Evolutionary conservation across 768 basidiomycete species (phyloP).

Genomic region (Termitomyces titanicus): DNA sequence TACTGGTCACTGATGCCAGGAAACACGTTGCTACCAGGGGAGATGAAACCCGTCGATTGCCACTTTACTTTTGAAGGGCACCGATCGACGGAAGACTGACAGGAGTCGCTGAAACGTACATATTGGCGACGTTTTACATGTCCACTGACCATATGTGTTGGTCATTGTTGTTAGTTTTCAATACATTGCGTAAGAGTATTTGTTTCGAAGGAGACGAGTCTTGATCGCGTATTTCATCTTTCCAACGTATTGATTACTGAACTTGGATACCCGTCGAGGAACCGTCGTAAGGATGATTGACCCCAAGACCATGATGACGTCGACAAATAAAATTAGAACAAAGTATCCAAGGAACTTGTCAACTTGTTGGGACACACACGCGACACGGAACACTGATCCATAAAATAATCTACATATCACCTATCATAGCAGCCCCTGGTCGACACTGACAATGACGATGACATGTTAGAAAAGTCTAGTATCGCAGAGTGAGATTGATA

Average conservation of each 20-base stretch:
- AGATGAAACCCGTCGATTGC: conserved; percentile 3
- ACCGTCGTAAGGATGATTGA: neutral
- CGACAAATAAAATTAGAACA: neutral
- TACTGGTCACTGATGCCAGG: neutral
- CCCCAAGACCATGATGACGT: neutral
- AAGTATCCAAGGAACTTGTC: neutral
- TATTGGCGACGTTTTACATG: neutral
- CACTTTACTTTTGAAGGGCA: neutral
- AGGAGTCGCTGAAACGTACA: neutral
- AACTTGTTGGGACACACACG: neutral
- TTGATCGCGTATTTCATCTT: neutral
- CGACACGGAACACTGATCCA: conserved; percentile 8
- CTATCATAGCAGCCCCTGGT: neutral
- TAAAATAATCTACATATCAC: neutral
- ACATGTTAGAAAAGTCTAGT: neutral
- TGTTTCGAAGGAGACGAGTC: neutral
- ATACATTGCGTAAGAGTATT: neutral
- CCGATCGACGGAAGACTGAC: neutral
- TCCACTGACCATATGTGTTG: neutral
- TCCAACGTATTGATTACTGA: neutral
- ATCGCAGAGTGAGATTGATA: neutral
- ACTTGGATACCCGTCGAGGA: neutral
- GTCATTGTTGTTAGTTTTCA: too few species aligned
- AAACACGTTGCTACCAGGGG: conserved; percentile 6
- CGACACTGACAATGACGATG: neutral